These are phyloP conservation scores for Metschnikowia picachoensis DNA, from an alignment of 805 yeast genomes.

Conservation along the genomic window DNA sequence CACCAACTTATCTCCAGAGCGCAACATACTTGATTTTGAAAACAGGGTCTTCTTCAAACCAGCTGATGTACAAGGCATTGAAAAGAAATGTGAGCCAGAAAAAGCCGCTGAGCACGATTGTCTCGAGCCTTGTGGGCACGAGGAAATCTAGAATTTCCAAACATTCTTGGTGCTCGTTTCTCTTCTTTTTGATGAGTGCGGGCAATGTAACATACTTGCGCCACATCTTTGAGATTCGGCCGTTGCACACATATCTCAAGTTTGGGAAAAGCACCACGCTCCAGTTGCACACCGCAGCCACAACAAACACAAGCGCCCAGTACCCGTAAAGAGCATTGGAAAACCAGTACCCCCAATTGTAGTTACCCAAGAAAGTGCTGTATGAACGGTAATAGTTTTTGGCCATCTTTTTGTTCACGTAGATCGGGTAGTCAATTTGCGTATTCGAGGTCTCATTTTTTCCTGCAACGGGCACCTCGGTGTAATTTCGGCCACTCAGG, in stretches of 20 bases:
- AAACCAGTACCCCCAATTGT: constrained; percentile 5
- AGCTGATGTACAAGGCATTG: constrained; percentile 4
- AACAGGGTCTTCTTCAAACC: constrained; percentile 8
- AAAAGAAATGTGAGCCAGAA: constrained; percentile 8
- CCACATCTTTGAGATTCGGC: constrained; percentile 28
- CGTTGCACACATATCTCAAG: constrained; percentile 11
- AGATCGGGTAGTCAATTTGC: constrained; percentile 6
- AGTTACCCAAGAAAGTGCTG: constrained; percentile 3
- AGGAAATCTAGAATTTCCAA: constrained; percentile 24
- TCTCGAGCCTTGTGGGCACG: constrained; percentile 22
- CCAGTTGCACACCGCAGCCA: constrained; percentile 14
- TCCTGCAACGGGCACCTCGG: constrained; percentile 22
- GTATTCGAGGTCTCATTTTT: constrained; percentile 6
- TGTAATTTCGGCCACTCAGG: neutral
- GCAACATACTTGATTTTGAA: constrained; percentile 16
- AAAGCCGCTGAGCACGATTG: constrained; percentile 20
- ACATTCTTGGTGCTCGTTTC: constrained; percentile 23
- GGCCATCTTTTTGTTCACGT: neutral
- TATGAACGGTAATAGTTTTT: neutral
- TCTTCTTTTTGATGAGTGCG: constrained; percentile 28
- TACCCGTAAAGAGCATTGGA: constrained; percentile 6
- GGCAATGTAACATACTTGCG: constrained; percentile 37
- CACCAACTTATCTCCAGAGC: constrained; percentile 7
- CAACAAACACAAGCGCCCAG: constrained; percentile 11
- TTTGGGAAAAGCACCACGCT: constrained; percentile 9